Percentiles rank a stretch among this genome's conserved stretches.
Conservation (phyloP, 1,139 yeast genomes). For the Torulaspora globosa region DNA sequence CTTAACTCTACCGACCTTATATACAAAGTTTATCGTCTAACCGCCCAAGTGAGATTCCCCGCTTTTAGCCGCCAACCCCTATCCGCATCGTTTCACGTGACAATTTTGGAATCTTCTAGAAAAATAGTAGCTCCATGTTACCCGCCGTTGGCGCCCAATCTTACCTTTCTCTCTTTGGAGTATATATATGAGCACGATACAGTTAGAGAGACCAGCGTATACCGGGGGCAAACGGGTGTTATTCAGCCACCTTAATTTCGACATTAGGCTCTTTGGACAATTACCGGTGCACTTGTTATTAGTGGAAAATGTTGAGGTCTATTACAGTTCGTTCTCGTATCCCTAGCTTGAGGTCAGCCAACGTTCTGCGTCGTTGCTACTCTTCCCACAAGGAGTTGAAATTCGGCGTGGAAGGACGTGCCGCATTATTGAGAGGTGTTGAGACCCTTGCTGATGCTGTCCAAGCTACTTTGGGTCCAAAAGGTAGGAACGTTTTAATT, state of each 20-base stretch:
- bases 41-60: not conserved
- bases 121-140: not conserved
- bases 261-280: not conserved
- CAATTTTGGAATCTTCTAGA: conserved; percentile 1
- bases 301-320: conserved; percentile 27
- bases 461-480: conserved; percentile 95
- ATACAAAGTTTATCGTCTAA: not conserved
- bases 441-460: conserved; percentile 97
- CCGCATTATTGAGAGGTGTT: conserved; percentile 92
- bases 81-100: not conserved
- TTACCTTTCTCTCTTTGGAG: not conserved
- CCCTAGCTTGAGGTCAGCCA: conserved; percentile 15
- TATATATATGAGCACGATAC: not conserved
- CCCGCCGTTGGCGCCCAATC: not conserved
- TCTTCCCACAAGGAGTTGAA: conserved; percentile 91
- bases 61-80: conserved; percentile 4
- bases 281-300: not conserved
- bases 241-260: not conserved
- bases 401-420: conserved; percentile 98
- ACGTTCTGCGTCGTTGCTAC: conserved; percentile 32
- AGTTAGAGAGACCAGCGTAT: not conserved
- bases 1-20: too few species aligned
- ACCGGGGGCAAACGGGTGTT: not conserved
- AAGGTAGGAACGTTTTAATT: conserved; percentile 95
- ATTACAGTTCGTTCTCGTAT: conserved; percentile 28